phyloP scores from a whole-genome alignment of 306 rosid genomes.

The Rosa persica region DNA sequence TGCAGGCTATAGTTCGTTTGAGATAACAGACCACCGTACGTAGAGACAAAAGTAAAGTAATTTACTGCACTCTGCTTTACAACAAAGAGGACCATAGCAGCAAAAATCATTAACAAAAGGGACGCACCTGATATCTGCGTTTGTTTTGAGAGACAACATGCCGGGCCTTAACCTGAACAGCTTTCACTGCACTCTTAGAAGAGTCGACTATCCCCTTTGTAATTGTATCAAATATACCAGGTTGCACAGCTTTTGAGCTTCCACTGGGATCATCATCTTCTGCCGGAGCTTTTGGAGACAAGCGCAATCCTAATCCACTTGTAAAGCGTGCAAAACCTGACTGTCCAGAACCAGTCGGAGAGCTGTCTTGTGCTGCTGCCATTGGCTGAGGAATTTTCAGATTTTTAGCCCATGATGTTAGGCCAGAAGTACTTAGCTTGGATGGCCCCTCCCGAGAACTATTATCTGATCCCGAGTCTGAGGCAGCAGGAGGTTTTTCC shows the following conservation, averaged over 20 bases:
- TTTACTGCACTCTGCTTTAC: not conserved
- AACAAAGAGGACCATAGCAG: not conserved
- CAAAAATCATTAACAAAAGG: constrained; percentile 19
- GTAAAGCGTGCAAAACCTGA: constrained; percentile 84
- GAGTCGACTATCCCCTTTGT: constrained; percentile 88
- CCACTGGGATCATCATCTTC: constrained; percentile 53
- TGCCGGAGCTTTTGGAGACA: constrained; percentile 76
- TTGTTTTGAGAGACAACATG: constrained; percentile 97
- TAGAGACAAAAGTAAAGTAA: not conserved
- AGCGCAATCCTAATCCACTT: constrained; percentile 74
- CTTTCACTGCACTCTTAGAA: constrained; percentile 93
- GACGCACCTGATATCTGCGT: constrained; percentile 90
- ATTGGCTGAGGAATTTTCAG: constrained; percentile 74
- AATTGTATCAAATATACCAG: constrained; percentile 77
- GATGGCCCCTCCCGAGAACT: constrained; percentile 46
- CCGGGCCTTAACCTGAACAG: constrained; percentile 97
- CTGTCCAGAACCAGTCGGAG: constrained; percentile 65
- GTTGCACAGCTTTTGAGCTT: constrained; percentile 41
- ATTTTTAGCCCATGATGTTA: constrained; percentile 89
- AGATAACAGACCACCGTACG: not conserved
- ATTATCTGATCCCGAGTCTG: constrained; percentile 44
- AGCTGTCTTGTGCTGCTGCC: constrained; percentile 60
- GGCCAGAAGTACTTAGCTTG: constrained; percentile 51
- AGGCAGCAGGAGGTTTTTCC: constrained; percentile 34
- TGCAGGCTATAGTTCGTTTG: not conserved